Base-by-base conservation (phyloP, 176 grass and related monocot genomes). In the Rhynchospora breviuscula region DNA sequence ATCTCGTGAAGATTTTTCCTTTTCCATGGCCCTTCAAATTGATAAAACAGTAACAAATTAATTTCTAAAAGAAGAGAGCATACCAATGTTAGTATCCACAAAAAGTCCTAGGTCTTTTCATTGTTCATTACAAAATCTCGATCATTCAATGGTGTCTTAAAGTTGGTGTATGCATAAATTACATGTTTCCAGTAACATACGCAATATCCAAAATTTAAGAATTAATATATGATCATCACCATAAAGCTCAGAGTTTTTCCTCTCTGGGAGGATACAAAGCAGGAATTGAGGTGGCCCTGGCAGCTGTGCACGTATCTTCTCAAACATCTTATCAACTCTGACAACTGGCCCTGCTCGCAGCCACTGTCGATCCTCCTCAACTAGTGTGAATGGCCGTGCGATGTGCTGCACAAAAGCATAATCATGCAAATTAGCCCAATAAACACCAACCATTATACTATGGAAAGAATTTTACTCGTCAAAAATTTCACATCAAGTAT, bases 1-100 rank as follows among this genome's bases (percentile, higher is more conserved):
- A 87, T 54, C 71, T 98, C 92, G 79, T 89, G 85, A 88, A 98
- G 95, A 86, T 92, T 94, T 91, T 98, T 98, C 84, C 88, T 98
- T 86, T 98, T 94, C 92, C 95, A 94, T 81, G 95, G 90, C 25
- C 95, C 95, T 98, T 89, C 67, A 91, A 78, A 46, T 53, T 8
- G 79, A 57, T 68, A 51, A 81, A 79, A 81, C 4, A 26, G 21
- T 75, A 6, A 12, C 25, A 10, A 53, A 31, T 26, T 26, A 75
- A 11, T 25, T 26, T 26, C 53, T 53, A 47, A 25, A 75, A 26
- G 46, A 75, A 51, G 47, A 68, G 2, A 40, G 71, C 47, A 75
- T 53, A 75, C 70, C 7, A 15, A 12, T 52, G 25, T 13, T 23
- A 52, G 7, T 74, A 18, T 52, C 5, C 46, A 25, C 45, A 61